Evolutionary conservation across 371 early-diverging fungal genomes (phyloP), one percentile per base, ranked within the genome.

Genomic region (Circinella minor): DNA sequence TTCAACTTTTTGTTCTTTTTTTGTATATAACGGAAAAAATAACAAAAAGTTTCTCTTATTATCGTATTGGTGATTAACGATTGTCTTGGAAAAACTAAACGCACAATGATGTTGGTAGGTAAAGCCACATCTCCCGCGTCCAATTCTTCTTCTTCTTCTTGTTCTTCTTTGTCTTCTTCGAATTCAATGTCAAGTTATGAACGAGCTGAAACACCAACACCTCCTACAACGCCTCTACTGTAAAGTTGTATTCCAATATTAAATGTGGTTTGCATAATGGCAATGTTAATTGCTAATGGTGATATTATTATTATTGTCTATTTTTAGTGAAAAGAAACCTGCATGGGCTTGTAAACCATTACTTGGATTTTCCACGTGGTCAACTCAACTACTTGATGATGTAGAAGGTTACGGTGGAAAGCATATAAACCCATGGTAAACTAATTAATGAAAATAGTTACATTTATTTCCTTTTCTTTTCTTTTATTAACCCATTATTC

Each of bases 341-440:
- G 57, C 18, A 27, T 57, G 57, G 57, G 57, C 46, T 14, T 27
- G 47, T 37, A 78, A 80, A 37, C 83, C 83, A 15, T 17, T 81
- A 6, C 69, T 83, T 5, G 83, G 83, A 3, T 83, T 81, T 49
- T 83, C 83, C 7, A 83, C 83, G 27, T 83, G 83, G 83, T 83
- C 83, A 5, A 73, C 81, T 8, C 83, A 83, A 64, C 48, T 83
- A 15, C 65, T 83, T 13, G 81, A 83, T 60, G 74, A 74, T 63
- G 75, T 81, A 1, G 77, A 79, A 59, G 83, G 83, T 11, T 83
- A 83, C 61, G 83, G 83, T 11, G 83, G 83, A 61, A 71, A 71
- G 68, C 77, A 77, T 71, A 68, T 69, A 65, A 55, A 77, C 38
- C 77, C 77, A 69, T 80, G 80, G 80, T 77, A 77, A 68, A 39